Evolutionary conservation across 495 filamentous ascomycete genomes (phyloP).

Genomic region (Echria macrotheca): DNA sequence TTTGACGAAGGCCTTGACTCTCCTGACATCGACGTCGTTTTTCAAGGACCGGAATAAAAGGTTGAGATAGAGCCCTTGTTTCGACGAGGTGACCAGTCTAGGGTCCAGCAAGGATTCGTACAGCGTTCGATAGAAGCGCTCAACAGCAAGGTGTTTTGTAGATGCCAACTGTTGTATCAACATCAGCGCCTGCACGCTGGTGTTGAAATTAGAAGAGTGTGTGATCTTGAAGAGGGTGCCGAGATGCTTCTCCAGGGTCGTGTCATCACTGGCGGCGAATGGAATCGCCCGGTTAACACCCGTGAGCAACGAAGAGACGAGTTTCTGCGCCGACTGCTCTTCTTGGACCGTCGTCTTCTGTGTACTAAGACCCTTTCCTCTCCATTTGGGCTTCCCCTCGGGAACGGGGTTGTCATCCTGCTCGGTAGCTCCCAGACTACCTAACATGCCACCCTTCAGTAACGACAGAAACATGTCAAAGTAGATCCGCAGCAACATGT

Average conservation of each 20-base stretch:
- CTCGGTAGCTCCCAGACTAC: constrained; percentile 17
- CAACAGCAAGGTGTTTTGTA: constrained; percentile 67
- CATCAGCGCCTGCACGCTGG: constrained; percentile 91
- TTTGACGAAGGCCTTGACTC: constrained; percentile 93
- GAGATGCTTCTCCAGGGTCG: constrained; percentile 76
- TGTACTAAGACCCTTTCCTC: constrained; percentile 7
- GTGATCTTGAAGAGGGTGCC: constrained; percentile 92
- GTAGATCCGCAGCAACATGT: constrained; percentile 79
- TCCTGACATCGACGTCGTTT: constrained; percentile 75
- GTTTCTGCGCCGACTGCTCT: constrained; percentile 67
- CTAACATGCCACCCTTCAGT: constrained; percentile 54
- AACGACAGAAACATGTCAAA: constrained; percentile 74
- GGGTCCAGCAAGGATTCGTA: constrained; percentile 94
- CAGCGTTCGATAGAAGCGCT: constrained; percentile 89
- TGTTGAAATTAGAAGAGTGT: constrained; percentile 98
- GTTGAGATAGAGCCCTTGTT: constrained; percentile 92
- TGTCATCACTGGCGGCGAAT: constrained; percentile 75
- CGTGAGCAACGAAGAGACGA: constrained; percentile 83
- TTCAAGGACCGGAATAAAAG: constrained; percentile 82
- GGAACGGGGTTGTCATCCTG: constrained; percentile 18
- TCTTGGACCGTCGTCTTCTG: constrained; percentile 34
- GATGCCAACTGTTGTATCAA: constrained; percentile 87
- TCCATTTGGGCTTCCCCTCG: constrained; percentile 15
- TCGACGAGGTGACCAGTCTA: constrained; percentile 80
- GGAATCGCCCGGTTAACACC: constrained; percentile 95